These are phyloP conservation scores for Phytophthora aleatoria DNA, from an alignment of 352 stramenopile species.

Conservation along the genomic window DNA sequence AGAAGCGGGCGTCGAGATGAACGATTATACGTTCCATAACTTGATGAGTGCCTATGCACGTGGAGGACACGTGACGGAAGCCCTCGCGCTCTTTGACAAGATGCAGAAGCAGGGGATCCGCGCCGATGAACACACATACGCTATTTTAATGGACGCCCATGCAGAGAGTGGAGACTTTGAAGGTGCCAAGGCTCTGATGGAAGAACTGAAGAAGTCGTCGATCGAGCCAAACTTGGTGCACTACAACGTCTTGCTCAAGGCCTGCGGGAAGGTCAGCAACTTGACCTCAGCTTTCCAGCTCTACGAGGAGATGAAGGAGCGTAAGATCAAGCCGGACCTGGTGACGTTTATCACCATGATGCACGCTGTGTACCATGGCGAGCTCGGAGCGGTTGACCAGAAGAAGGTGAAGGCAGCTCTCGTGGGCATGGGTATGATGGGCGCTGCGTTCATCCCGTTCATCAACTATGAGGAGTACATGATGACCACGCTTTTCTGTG, in stretches of 20 bases:
- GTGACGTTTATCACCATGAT: slow-evolving; percentile 90
- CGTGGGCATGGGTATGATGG: slow-evolving; percentile 60
- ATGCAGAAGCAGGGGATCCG: slow-evolving; percentile 58
- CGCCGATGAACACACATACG: slow-evolving; percentile 66
- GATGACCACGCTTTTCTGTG: slow-evolving; percentile 75
- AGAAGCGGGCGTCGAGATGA: slow-evolving; percentile 58
- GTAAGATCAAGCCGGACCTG: slow-evolving; percentile 67
- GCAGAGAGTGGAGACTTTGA: slow-evolving; percentile 66
- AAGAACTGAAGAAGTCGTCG: slow-evolving; percentile 50
- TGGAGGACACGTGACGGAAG: slow-evolving; percentile 48
- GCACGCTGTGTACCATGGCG: slow-evolving; percentile 85
- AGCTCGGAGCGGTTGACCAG: slow-evolving; percentile 67
- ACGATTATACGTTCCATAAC: slow-evolving; percentile 74
- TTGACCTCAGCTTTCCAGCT: slow-evolving; percentile 76
- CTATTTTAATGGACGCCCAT: slow-evolving; percentile 79
- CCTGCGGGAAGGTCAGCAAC: slow-evolving; percentile 71
- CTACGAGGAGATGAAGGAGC: slow-evolving; percentile 87
- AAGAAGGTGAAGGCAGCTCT: slow-evolving; percentile 72
- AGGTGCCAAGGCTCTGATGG: slow-evolving; percentile 51
- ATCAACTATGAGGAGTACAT: slow-evolving; percentile 80
- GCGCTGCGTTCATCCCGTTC: slow-evolving; percentile 61
- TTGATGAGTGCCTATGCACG: slow-evolving; percentile 75
- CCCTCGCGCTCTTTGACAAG: slow-evolving; percentile 61
- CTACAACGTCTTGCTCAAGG: slow-evolving; percentile 86
- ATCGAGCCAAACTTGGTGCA: slow-evolving; percentile 60